A percentile compares a stretch with the other conserved stretches of the same genome.
Conservation (phyloP, 1,284 basidiomycete genomes). For the Boletus calvinii region DNA sequence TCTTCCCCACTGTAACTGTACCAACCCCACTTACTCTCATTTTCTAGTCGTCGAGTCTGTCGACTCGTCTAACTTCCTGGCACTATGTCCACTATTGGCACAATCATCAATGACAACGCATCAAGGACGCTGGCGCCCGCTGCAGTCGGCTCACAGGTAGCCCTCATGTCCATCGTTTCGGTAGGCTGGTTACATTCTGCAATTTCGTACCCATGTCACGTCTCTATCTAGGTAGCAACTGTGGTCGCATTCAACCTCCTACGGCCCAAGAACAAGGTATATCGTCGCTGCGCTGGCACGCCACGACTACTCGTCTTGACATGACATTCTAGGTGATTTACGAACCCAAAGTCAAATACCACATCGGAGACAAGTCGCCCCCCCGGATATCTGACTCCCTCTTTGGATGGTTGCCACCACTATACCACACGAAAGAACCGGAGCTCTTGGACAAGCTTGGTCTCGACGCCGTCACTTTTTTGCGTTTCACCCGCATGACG, state of each 20-base stretch:
- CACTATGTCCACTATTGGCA: conserved; percentile 42
- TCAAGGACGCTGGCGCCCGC: conserved; percentile 67
- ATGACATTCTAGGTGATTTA: conserved; percentile 64
- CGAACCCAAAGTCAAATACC: conserved; percentile 87
- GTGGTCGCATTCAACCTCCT: conserved; percentile 74
- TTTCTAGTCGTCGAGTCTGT: conserved; percentile 18
- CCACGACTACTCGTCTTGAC: not conserved
- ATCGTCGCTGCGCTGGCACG: conserved; percentile 3
- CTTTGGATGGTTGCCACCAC: conserved; percentile 87
- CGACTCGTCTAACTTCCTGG: conserved; percentile 17
- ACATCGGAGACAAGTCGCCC: conserved; percentile 76
- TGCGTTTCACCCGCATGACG: conserved; percentile 89
- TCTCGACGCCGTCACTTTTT: conserved; percentile 90
- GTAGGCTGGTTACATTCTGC: conserved; percentile 40
- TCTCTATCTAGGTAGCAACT: conserved; percentile 49
- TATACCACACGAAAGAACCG: conserved; percentile 81
- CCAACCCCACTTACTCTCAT: conserved; percentile 20
- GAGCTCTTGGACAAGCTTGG: conserved; percentile 90
- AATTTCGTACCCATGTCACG: not conserved
- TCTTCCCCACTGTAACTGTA: conserved; percentile 3
- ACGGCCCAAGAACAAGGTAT: conserved; percentile 75
- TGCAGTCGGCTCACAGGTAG: conserved; percentile 82
- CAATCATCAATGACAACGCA: conserved; percentile 46
- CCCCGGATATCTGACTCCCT: conserved; percentile 81
- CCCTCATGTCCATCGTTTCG: conserved; percentile 67